Evolutionary conservation across 1,284 basidiomycete genomes (phyloP), one percentile per base, ranked within the genome.

Genomic region (Fomitopsis pinicola): DNA sequence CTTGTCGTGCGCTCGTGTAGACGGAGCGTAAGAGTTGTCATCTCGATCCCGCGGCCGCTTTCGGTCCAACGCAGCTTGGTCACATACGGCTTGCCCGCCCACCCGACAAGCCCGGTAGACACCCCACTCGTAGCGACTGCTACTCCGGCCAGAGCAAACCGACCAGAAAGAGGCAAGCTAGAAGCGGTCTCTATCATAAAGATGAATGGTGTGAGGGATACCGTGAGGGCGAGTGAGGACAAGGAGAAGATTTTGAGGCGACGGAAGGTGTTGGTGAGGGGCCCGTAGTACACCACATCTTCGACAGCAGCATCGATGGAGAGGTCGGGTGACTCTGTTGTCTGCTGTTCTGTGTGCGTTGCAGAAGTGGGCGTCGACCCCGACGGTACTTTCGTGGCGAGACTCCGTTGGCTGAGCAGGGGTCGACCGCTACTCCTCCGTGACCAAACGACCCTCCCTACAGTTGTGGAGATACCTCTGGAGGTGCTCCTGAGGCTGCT

Each of bases 211-310:
- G 89, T 81, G 67, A 95, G 77, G 3, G 84, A 78, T 58, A 79
- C 75, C n/a, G 91, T 88, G 53, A 94, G 82, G 5, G 81, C 81
- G 56, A 95, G 81, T 1, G 92, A 94, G 46, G 86, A 84, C 2
- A 95, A 76, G 9, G 93, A 95, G 76, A 95, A 94, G 28, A 93
- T 75, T 71, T 95, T 95, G 60, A 94, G 81, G 8, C 86, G 83
- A 52, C 85, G 82, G 76, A 92, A 94, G 0, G 90, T 91, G 52
- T 77, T 70, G 0, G 87, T 75, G 50, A 95, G 77, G 1, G 93
- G 92, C 0, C 92, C 93, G 62, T 80, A 67, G 64, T 85, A 85
- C 57, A 69, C 61, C 28, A n/a, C 22, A 22, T 58, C 52, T 22
- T 58, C 28, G 3, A 42, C 19, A 14, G 42, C 17, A 33, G 22